phyloP scores from a whole-genome alignment of 176 grass and related monocot genomes.

The Pontederia paniculata region DNA sequence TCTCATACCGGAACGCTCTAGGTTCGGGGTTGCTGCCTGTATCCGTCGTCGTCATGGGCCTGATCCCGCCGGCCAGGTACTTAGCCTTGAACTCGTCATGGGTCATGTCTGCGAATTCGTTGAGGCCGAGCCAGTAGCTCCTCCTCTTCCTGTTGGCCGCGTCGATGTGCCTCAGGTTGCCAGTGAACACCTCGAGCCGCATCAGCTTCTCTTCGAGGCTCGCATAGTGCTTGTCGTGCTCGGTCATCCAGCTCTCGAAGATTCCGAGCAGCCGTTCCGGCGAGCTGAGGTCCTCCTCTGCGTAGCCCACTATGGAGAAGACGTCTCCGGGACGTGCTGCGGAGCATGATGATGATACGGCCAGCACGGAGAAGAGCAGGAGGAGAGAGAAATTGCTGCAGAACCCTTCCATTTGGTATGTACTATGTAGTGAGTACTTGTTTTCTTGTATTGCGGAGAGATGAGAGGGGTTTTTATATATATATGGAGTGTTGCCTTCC shows the following conservation, averaged over 20 bases:
- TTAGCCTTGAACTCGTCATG: conserved; percentile 66
- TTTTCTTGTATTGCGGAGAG: too few species aligned
- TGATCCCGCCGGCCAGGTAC: conserved; percentile 34
- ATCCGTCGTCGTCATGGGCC: conserved; percentile 3
- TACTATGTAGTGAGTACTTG: too few species aligned
- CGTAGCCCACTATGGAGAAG: conserved; percentile 43
- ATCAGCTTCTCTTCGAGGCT: conserved; percentile 43
- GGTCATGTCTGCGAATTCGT: conserved; percentile 54
- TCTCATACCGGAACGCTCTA: conserved; percentile 29
- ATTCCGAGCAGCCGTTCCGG: conserved; percentile 20
- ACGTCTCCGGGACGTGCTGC: conserved; percentile 16
- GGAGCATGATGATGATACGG: too few species aligned
- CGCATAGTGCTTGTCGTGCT: conserved; percentile 42
- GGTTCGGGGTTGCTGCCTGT: not conserved
- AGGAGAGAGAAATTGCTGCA: not conserved
- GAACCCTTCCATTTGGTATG: too few species aligned
- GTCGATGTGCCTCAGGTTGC: conserved; percentile 67
- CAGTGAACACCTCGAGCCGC: conserved; percentile 46
- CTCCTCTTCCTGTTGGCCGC: conserved; percentile 45
- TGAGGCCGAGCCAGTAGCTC: conserved; percentile 67
- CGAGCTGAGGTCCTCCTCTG: conserved; percentile 29
- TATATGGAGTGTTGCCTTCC: too few species aligned
- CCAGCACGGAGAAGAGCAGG: not conserved
- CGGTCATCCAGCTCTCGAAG: conserved; percentile 39
- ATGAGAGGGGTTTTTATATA: too few species aligned